Base-by-base conservation (phyloP, 805 yeast species). In the Yarrowia alimentaria region DNA sequence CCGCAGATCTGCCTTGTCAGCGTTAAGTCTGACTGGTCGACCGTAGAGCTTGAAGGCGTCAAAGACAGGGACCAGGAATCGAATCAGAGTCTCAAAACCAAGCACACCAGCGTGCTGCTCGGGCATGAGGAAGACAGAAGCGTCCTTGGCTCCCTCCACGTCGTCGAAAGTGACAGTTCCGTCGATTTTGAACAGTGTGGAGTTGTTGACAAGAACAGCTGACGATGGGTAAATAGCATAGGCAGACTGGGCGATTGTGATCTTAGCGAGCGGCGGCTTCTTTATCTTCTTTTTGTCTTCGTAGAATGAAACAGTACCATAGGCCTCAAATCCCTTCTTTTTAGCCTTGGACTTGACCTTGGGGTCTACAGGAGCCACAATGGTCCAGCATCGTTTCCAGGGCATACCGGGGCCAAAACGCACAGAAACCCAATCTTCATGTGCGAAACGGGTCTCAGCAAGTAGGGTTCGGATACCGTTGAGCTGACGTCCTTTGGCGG, bases 401-500 rank as follows among this genome's bases (percentile, higher is more conserved):
- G 97, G 96, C 95, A 88, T 87, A 18, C 99, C 99, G 8, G 93
- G 78, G 14, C 99, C 98, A 66, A 91, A 93, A 57, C 98, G 75
- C 13, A 93, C 95, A 64, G 89, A 78, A 33, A 85, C 89, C 97
- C 96, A 91, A 61, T 90, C 96, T 65, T 87, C 96, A 62, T 88
- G 93, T 54, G 78, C 79, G 63, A 80, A 85, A 61, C 91, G 83
- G 14, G 93, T 83, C 57, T 85, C 95, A 0, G 95, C 83, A 53
- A 93, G 72, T 35, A 93, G 74, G 12, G 91, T 84, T 54, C 85
- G 78, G 55, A 93, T 89, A 62, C 94, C 98, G 50, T 91, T 82
- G 54, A 93, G 70, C 54, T 84, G 72, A 5, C 95, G 77, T 17
- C 99, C 99, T 61, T 94, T 76, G n/a, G 96, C 89, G 8, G 94